Evolutionary conservation across 2,329 filamentous ascomycete species (phyloP).

Genomic region (Xylaria sp.): DNA sequence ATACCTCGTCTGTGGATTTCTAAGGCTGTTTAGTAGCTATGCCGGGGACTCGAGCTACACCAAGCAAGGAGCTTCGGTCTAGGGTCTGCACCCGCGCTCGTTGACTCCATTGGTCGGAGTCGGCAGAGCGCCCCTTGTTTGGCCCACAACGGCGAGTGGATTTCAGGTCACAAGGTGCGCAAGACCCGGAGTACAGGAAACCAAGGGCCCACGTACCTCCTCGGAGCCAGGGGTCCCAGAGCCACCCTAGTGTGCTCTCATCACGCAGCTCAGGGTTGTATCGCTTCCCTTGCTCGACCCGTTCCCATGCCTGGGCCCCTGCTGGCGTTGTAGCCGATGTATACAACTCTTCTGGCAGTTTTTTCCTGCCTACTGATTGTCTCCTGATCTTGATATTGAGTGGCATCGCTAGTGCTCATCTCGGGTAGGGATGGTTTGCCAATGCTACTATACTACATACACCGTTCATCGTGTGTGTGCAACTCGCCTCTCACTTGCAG

Average conservation of each 20-base stretch:
- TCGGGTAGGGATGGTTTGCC: conserved; percentile 6
- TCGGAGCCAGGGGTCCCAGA: conserved; percentile 20
- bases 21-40: conserved; percentile 24
- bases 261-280: conserved; percentile 27
- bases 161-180: conserved; percentile 41
- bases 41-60: conserved; percentile 33
- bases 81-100: conserved; percentile 21
- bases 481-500: conserved; percentile 3
- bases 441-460: background rate
- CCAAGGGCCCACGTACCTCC: conserved; percentile 24
- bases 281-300: conserved; percentile 18
- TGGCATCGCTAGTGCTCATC: conserved; percentile 20
- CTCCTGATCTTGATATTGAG: conserved; percentile 25
- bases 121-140: conserved; percentile 18
- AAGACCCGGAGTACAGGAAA: conserved; percentile 33
- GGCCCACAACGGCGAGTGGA: conserved; percentile 34
- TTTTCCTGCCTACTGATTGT: background rate
- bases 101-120: conserved; percentile 26
- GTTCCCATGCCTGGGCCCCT: conserved; percentile 15
- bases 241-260: conserved; percentile 3
- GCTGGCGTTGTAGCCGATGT: conserved; percentile 8
- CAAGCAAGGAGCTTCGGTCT: conserved; percentile 32
- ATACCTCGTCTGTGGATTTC: conserved; percentile 18
- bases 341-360: conserved; percentile 20
- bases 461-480: background rate